Base-by-base conservation (phyloP, 768 basidiomycete species). In the Suillus placidus region DNA sequence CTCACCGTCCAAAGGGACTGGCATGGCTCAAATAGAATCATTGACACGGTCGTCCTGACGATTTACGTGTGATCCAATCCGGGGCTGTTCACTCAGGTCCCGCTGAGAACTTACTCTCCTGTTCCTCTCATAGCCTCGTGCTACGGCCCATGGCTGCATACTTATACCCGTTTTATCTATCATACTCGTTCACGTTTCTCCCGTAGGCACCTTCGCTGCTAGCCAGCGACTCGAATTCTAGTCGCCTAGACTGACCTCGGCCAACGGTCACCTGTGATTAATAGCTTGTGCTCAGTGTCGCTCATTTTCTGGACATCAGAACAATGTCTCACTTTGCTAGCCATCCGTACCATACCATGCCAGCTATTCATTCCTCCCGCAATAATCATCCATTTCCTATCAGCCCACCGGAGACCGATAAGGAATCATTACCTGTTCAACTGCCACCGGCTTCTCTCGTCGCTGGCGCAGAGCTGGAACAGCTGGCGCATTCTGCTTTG, bases 291-390 rank as follows among this genome's bases (percentile, higher is more conserved):
- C 23, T 42, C 66, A 55, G 26, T 37, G 4, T 38, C 40, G 32
- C 40, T 47, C 52, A 58, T 32, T 43, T 42, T 40, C 61, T 32
- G 18, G 13, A 38, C 16, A 47, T 16, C 23, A 40, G 16, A 35
- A 63, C n/a, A 43, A 84, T 85, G 83, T 80, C 82, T 70, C 80
- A 75, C 66, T 71, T 80, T n/a, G 78, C 80, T 32, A 74, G 76
- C 26, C 79, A 79, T 20, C 79, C 76, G 4, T 82, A 83, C 67
- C 79, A 82, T 69, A 85, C 81, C 71, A 60, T 63, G 55, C 80
- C 82, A 16, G 30, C 63, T 55, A 65, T 85, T 35, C 71, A 70
- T 80, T 75, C 83, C 18, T 38, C 79, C 57, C 77, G 71, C 65
- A 60, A 60, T 30, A 42, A 60, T 20, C 77, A 62, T 38, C 30